phyloP scores from a whole-genome alignment of 305 asterid species.

The Fraxinus baroniana region DNA sequence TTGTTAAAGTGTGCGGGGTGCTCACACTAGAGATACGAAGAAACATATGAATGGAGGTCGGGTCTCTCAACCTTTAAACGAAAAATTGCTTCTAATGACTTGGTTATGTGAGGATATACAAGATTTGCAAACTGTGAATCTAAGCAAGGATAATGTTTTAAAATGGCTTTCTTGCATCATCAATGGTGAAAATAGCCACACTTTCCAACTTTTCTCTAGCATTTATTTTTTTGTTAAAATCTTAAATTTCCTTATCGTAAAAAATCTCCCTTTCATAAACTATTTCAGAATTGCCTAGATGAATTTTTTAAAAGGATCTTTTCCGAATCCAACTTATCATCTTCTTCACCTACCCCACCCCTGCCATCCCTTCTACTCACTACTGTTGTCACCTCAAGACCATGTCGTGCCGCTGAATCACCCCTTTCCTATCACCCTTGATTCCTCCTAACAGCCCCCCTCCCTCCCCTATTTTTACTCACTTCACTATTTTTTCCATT shows the following conservation, averaged over 20 bases:
- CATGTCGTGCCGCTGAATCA: not conserved
- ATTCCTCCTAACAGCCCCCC: not conserved
- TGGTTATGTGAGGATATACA: not conserved
- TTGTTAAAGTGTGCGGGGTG: not conserved
- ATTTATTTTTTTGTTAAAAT: not conserved
- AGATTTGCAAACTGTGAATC: not conserved
- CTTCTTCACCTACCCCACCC: not conserved
- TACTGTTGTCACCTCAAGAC: not conserved
- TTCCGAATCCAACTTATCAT: not conserved
- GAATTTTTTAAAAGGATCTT: not conserved
- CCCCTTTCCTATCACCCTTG: not conserved
- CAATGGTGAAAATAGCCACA: not conserved
- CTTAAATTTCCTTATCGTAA: not conserved
- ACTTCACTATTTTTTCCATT: not conserved
- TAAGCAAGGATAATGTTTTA: not conserved
- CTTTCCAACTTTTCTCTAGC: not conserved
- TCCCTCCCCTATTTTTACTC: not conserved
- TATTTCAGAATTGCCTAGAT: not conserved
- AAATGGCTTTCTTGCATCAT: not conserved
- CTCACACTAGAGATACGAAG: not conserved
- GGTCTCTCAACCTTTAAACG: not conserved
- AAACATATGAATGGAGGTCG: not conserved
- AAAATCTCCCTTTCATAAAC: not conserved
- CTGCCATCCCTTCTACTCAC: not conserved
- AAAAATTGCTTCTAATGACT: not conserved